Conservation (phyloP, 805 yeast species). For the Saturnispora silvae region DNA sequence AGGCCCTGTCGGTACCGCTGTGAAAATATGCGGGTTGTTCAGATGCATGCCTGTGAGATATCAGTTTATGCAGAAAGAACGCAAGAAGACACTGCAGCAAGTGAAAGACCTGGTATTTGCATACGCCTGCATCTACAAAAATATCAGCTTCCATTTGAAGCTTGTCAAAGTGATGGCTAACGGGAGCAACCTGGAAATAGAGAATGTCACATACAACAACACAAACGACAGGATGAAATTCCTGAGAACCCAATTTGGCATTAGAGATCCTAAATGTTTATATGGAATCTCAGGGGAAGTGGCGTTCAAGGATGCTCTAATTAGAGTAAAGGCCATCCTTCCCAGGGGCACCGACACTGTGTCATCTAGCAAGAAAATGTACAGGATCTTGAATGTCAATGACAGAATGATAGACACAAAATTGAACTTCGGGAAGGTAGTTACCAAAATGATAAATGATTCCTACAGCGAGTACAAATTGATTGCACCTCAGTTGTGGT, state of each 20-base stretch:
- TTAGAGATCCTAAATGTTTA: constrained; percentile 13
- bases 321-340: constrained; percentile 16
- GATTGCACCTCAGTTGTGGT: constrained; percentile 28
- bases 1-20: constrained; percentile 28
- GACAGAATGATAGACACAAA: constrained; percentile 21
- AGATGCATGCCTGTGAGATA: constrained; percentile 26
- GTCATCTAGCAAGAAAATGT: constrained; percentile 15
- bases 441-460: constrained; percentile 19
- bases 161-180: constrained; percentile 12
- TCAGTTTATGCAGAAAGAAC: constrained; percentile 21
- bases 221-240: constrained; percentile 9
- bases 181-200: background rate
- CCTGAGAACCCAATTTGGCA: constrained; percentile 13
- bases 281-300: constrained; percentile 11
- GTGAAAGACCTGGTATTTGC: constrained; percentile 20
- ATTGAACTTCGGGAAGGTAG: constrained; percentile 24
- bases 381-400: constrained; percentile 27
- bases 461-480: constrained; percentile 19
- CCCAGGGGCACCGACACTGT: constrained; percentile 28
- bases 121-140: constrained; percentile 24
- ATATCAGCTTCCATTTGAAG: constrained; percentile 25
- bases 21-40: constrained; percentile 26
- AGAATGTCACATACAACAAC: constrained; percentile 9
- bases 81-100: constrained; percentile 18
- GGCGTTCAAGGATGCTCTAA: background rate